phyloP scores from a whole-genome alignment of 768 basidiomycete genomes.

The Cyclocybe aegerita region DNA sequence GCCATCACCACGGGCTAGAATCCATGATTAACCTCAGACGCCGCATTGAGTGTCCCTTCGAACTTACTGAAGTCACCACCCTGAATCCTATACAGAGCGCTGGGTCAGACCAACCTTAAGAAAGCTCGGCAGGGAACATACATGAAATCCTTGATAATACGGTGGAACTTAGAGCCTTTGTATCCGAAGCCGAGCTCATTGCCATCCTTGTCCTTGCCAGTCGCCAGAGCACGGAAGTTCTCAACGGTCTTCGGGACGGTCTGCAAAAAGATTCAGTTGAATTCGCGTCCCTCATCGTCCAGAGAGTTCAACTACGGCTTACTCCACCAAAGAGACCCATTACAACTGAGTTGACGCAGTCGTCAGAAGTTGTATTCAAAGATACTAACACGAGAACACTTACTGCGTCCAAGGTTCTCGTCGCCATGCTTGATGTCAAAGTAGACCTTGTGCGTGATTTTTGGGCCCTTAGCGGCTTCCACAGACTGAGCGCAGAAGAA shows the following conservation, averaged over 20 bases:
- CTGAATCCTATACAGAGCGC: conserved; percentile 69
- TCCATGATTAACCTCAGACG: conserved; percentile 11
- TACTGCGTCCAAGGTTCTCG: conserved; percentile 79
- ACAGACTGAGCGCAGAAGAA: conserved; percentile 71
- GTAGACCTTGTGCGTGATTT: conserved; percentile 90
- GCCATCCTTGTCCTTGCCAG: conserved; percentile 80
- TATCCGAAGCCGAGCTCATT: conserved; percentile 83
- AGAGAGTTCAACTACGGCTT: conserved; percentile 6
- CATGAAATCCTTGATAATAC: conserved; percentile 95
- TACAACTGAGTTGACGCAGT: conserved; percentile 47
- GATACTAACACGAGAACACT: conserved; percentile 16
- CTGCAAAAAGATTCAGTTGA: conserved; percentile 32
- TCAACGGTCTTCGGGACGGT: conserved; percentile 96
- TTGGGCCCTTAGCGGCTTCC: conserved; percentile 84
- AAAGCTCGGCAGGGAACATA: conserved; percentile 26
- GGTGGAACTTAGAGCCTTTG: conserved; percentile 96
- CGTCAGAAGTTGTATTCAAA: conserved; percentile 11
- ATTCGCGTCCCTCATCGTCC: too few relatives aligned
- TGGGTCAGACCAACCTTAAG: neutral
- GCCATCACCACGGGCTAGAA: conserved; percentile 75
- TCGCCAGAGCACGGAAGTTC: conserved; percentile 94
- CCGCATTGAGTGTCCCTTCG: neutral
- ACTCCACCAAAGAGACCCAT: conserved; percentile 92
- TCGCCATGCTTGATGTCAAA: conserved; percentile 96
- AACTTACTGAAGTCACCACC: conserved; percentile 95